Evolutionary conservation across 2,329 filamentous ascomycete species (phyloP).

Genomic region (Alternaria consortialis): DNA sequence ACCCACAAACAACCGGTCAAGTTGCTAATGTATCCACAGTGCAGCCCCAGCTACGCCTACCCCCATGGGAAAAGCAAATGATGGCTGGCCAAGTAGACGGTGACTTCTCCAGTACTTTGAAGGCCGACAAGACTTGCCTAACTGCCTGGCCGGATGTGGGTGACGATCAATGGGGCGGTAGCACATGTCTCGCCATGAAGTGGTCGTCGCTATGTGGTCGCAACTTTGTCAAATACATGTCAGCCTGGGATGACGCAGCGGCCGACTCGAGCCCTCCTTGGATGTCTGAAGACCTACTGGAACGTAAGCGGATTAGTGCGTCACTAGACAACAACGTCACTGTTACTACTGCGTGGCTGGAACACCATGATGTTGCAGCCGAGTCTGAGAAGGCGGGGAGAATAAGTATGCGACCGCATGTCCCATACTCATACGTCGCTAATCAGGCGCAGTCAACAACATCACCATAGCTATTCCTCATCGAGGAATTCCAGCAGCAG

Average conservation of each 20-base stretch:
- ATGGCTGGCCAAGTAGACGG: conserved; percentile 10
- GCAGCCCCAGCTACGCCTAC: conserved; percentile 15
- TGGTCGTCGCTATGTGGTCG: conserved; percentile 13
- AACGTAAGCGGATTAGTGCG: conserved; percentile 10
- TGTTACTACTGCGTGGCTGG: conserved; percentile 14
- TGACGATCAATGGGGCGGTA: conserved; percentile 9
- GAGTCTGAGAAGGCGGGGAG: conserved; percentile 12
- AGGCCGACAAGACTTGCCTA: conserved; percentile 7
- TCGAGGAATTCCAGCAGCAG: conserved; percentile 13
- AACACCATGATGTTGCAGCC: neutral
- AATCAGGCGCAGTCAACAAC: conserved; percentile 6
- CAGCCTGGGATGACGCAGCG: conserved; percentile 7
- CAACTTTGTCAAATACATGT: conserved; percentile 15
- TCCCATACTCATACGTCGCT: neutral
- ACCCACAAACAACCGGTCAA: neutral
- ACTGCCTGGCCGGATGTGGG: conserved; percentile 14
- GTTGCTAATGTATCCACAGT: conserved; percentile 2
- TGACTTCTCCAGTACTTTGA: conserved; percentile 10
- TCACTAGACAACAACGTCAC: conserved; percentile 11
- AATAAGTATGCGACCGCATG: neutral
- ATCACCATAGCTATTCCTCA: conserved; percentile 18
- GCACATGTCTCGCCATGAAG: conserved; percentile 14
- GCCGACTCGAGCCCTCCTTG: neutral
- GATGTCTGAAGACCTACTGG: conserved; percentile 8
- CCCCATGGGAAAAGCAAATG: conserved; percentile 6